Evolutionary conservation across 2,329 filamentous ascomycete species (phyloP), one percentile per base, ranked within the genome.

Genomic region (Aspergillus persii): DNA sequence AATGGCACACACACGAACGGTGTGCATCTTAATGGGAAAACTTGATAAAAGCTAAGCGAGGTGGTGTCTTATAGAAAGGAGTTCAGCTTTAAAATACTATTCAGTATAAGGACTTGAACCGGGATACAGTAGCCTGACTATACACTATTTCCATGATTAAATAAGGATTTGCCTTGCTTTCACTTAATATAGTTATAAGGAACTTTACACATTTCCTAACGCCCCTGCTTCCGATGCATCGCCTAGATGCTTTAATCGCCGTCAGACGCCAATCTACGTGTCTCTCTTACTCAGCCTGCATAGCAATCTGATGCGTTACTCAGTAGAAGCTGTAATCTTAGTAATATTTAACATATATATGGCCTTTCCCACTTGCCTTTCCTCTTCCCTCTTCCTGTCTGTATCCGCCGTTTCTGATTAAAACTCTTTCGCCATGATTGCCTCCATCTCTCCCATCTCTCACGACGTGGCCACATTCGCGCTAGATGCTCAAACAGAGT

Each of bases 381-480:
- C 15, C 4, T 6, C 4, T 41, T 41, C 3, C 15, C 9, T 18
- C 3, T 23, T 29, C 27, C 12, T 23, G n/a, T 12, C 27, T 9
- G 31, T 15, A 11, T 5, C 6, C 50, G 7, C 29, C 12, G 27
- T 36, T 23, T 11, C 46, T 12, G n/a, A 7, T 48, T 26, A 9
- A 18, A 23, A 29, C n/a, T 15, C 8, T 23, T 55, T 27, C 33
- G 29, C 15, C 36, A 59, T 59, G 57, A 29, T 27, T 18, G 26
- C 48, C n/a, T 3, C 26, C 5, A 41, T n/a, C 11, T 6, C 36
- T 15, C 15, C 50, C 12, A 29, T 4, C n/a, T 57, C 48, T 5
- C 48, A 49, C n/a, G 53, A 61, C 15, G 48, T 58, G 8, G 51
- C 51, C 39, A 68, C 69, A 8, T 76, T 72, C 63, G 68, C 68